Base-by-base conservation (phyloP, 2,329 filamentous ascomycete species). In the Graphiopsis chlorocephala region DNA sequence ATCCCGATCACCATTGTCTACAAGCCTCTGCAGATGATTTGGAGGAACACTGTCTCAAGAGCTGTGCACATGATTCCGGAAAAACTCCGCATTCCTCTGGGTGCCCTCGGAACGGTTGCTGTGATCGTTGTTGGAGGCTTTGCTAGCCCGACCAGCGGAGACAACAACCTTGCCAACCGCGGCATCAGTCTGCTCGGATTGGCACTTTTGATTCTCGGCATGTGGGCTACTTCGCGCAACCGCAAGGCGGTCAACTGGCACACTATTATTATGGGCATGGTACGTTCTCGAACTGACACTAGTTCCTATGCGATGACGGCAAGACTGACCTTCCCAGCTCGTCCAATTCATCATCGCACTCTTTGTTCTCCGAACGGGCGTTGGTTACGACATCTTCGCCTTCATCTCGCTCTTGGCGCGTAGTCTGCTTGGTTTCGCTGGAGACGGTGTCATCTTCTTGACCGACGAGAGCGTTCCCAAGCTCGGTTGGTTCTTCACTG, bases 341-440 rank as follows among this genome's bases (percentile, higher is more conserved):
- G 83, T 89, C 12, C 93, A 97, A 78, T 97, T 93, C 79, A 83
- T 97, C 74, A 85, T 97, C 68, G 93, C 92, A 4, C 83, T 97
- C 14, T 97, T 97, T 72, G 93, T 97, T 56, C 83, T 97, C 70
- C 87, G 92, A 56, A 95, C 92, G 3, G 78, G 84, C 45, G 91
- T 87, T 45, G 93, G 93, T 65, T 96, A 78, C 79, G 91, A 96
- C 78, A 96, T 97, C 75, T 97, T 97, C 85, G 87, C 87, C 77
- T 97, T 96, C 80, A 86, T 97, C 71, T 93, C 92, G 4, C 82
- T 82, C 61, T 85, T 94, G 11, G 92, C 92, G 1, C 86, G 87
- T 29, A 83, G 87, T 67, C 82, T 97, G 29, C 84, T 97, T 5
- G 86, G 89, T 28, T 97, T 92, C 71, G 90, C 93, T 26, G 80